Evolutionary conservation across 2,329 filamentous ascomycete species (phyloP), one percentile per base, ranked within the genome.

Genomic region (Penicillium sp.): DNA sequence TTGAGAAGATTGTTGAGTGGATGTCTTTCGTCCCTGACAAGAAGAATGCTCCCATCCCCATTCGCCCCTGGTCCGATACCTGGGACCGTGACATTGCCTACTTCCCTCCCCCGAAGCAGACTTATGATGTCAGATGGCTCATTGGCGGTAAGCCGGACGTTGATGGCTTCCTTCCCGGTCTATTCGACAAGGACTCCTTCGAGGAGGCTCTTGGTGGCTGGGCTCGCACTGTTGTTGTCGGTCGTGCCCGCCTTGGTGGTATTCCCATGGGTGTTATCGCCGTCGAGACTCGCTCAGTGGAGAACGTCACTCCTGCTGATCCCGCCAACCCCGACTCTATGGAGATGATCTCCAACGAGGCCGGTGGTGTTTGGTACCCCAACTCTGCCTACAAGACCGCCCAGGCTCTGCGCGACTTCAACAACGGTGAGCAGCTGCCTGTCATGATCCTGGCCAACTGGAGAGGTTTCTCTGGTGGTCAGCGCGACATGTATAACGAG

Each of bases 361-460:
- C 94, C 61, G 94, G 94, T 80, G 94, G 95, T 79, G 94, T 99
- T 27, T 99, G 94, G 94, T 99, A 97, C 79, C 94, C 94, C 71
- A 99, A 99, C 84, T 97, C 93, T 10, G 94, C 94, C 23, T 99
- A 93, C 87, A 99, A 99, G 89, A 99, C 94, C 59, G 94, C 94
- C 3, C 94, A 99, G 77, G 94, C 94, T 53, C 96, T 99, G 79
- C 91, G 89, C 69, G 94, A 99, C 81, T 99, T 99, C 85, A 99
- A 99, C 85, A 86, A 96, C 63, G 94, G 94, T 73, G 94, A 99
- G 79, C 94, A 99, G 80, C 83, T 99, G 70, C 94, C 94, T 53
- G 81, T 99, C 63, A 97, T 99, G 91, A 99, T 99, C 72, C 86
- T 99, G 61, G 94, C 94, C 78, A 99, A 99, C 84, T 99, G 94